Base-by-base conservation (phyloP, 225 moss, liverwort and hornwort species). In the Neckera pumila region DNA sequence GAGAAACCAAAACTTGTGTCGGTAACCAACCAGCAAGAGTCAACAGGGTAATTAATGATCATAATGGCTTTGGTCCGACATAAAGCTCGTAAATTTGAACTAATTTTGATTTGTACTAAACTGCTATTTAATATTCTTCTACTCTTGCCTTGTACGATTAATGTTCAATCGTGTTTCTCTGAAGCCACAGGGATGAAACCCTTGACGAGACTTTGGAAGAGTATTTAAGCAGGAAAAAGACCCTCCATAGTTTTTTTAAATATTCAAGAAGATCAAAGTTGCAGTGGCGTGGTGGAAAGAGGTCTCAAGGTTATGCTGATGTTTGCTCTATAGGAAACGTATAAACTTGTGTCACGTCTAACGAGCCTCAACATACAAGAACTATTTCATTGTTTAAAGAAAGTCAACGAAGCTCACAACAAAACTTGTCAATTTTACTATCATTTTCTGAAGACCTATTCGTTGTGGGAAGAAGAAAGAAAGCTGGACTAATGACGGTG, bases 141-240 rank as follows among this genome's bases (percentile, higher is more conserved):
- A 53, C 71, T 53, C 71, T 69, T 87, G 81, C 64, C 64, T 86
- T 47, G 25, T 36, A 64, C 86, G 64, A 82, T 86, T 88, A 42
- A 86, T 89, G 62, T 79, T 85, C 59, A 66, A 62, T 89, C 86
- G 79, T 88, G 84, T 91, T 86, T 89, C 88, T 83, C 89, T 90
- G 93, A 90, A 90, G 91, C 88, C 86, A 91, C 91, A 93, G 92
- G 86, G 89, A 88, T 89, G 91, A 91, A 84, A 83, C 86, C 86
- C 73, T 86, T 70, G 93, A 92, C 89, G 92, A 93, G 81, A 79
- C 87, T 90, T 87, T 91, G 92, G 89, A 88, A 89, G 87, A 86
- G 42, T 88, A 89, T 84, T 85, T 92, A 88, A 88, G 88, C 91
- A 85, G 91, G 86, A 86, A 89, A 90, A 91, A 82, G 88, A 69